These are phyloP conservation scores for Taphrina flavorubra DNA, from an alignment of 1,139 yeast genomes.

Conservation along the genomic window DNA sequence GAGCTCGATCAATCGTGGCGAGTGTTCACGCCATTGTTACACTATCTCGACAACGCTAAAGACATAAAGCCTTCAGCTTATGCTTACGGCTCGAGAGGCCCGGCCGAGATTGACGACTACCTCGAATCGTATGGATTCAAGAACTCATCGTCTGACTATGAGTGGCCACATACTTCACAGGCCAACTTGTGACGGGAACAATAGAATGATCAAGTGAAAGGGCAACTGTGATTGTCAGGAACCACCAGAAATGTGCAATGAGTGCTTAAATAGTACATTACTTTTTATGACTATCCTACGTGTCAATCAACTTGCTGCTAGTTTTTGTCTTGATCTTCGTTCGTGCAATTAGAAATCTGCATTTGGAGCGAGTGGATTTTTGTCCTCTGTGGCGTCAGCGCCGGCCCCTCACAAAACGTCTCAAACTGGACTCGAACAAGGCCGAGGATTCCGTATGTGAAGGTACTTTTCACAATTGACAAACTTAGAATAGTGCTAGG, in stretches of 20 bases:
- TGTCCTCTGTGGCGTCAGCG: neutral
- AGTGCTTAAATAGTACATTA: constrained; percentile 9
- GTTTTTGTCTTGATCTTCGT: too few species aligned
- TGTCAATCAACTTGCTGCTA: too few species aligned
- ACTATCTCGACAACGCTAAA: constrained; percentile 68
- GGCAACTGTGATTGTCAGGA: too few species aligned
- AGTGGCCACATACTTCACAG: constrained; percentile 64
- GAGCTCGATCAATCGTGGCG: constrained; percentile 94
- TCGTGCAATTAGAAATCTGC: neutral
- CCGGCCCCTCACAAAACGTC: neutral
- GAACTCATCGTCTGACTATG: constrained; percentile 66
- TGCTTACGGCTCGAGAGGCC: constrained; percentile 93
- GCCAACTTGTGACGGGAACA: neutral
- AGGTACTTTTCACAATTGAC: neutral
- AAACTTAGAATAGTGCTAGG: neutral
- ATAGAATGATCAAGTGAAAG: too few species aligned
- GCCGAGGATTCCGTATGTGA: neutral
- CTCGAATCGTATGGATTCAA: constrained; percentile 72
- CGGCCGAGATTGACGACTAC: constrained; percentile 66
- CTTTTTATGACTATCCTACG: neutral
- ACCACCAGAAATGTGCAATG: neutral
- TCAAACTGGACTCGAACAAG: neutral
- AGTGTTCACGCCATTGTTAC: constrained; percentile 86
- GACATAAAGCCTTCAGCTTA: constrained; percentile 63
- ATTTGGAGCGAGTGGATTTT: neutral